Evolutionary conservation across 306 rosid genomes (phyloP).

Genomic region (Senna tora): DNA sequence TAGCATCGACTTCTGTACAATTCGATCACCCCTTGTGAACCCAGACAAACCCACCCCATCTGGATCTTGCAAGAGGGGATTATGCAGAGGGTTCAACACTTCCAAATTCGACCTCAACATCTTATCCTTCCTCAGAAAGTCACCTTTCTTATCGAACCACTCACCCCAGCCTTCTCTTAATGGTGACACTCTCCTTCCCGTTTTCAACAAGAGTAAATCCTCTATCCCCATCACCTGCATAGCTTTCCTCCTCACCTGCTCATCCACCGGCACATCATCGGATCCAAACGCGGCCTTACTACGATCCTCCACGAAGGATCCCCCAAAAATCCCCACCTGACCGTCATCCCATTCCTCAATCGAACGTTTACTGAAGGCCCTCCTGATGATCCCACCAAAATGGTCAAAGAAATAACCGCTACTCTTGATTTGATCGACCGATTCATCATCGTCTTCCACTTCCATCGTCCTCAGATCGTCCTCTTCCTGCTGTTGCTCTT

Average conservation of each 20-base stretch:
- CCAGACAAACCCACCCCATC: constrained; percentile 62
- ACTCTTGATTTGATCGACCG: constrained; percentile 42
- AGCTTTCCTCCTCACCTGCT: constrained; percentile 58
- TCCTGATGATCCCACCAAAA: constrained; percentile 63
- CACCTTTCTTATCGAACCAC: constrained; percentile 88
- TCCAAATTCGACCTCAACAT: constrained; percentile 81
- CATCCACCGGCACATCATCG: constrained; percentile 85
- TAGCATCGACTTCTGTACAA: constrained; percentile 60
- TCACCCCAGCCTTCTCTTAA: constrained; percentile 93
- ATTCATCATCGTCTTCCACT: constrained; percentile 62
- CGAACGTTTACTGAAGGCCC: constrained; percentile 52
- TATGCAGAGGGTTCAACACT: constrained; percentile 63
- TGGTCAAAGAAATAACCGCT: constrained; percentile 72
- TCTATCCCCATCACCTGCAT: constrained; percentile 60
- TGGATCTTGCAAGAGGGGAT: constrained; percentile 84
- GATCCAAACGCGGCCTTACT: constrained; percentile 68
- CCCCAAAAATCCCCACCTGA: constrained; percentile 43
- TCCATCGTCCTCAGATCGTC: constrained; percentile 32
- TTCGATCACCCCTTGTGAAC: constrained; percentile 63
- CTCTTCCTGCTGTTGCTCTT: constrained; percentile 39
- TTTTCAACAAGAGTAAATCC: constrained; percentile 76
- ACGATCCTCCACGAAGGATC: constrained; percentile 44
- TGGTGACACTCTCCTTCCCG: constrained; percentile 65
- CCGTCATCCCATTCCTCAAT: constrained; percentile 61
- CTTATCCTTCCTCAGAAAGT: constrained; percentile 78